A percentile compares a stretch with the other conserved stretches of the same genome.
These are phyloP conservation scores for Fragaria vesca DNA, from an alignment of 306 rosid species.

Conservation along the genomic window DNA sequence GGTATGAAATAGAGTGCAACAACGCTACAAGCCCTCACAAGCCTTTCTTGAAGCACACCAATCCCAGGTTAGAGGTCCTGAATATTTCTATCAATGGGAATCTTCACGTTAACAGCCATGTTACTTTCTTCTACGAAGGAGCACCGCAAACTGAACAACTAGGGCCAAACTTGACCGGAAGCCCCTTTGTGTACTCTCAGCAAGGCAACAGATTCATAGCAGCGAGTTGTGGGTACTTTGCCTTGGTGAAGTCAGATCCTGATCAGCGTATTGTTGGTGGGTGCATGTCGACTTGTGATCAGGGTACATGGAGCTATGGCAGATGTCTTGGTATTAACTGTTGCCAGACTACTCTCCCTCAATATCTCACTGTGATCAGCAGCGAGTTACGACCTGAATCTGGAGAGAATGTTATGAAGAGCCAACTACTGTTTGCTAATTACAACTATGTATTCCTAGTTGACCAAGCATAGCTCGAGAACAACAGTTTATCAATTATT, in stretches of 20 bases:
- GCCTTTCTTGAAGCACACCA: slow-evolving; percentile 9
- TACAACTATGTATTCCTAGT: slow-evolving; percentile 17
- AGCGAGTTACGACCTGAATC: background rate
- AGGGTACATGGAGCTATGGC: background rate
- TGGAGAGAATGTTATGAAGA: background rate
- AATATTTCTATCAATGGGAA: too few species aligned
- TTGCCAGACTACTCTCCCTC: slow-evolving; percentile 1
- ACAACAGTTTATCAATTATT: background rate
- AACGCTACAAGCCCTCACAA: background rate
- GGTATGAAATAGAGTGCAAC: slow-evolving; percentile 32
- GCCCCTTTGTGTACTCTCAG: background rate
- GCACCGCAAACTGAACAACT: too few species aligned
- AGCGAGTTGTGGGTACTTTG: slow-evolving; percentile 13
- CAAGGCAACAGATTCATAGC: background rate
- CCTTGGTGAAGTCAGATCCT: background rate
- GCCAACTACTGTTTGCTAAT: background rate
- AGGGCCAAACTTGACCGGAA: background rate
- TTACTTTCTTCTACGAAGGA: too few species aligned
- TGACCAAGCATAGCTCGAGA: background rate
- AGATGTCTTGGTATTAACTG: background rate
- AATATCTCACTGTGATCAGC: background rate
- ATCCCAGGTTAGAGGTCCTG: too few species aligned
- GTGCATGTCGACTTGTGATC: slow-evolving; percentile 4
- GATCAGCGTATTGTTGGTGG: background rate
- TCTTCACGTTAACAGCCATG: too few species aligned